These are phyloP conservation scores for Xylariaceae sp. DNA, from an alignment of 2,329 filamentous ascomycete genomes.

Conservation along the genomic window DNA sequence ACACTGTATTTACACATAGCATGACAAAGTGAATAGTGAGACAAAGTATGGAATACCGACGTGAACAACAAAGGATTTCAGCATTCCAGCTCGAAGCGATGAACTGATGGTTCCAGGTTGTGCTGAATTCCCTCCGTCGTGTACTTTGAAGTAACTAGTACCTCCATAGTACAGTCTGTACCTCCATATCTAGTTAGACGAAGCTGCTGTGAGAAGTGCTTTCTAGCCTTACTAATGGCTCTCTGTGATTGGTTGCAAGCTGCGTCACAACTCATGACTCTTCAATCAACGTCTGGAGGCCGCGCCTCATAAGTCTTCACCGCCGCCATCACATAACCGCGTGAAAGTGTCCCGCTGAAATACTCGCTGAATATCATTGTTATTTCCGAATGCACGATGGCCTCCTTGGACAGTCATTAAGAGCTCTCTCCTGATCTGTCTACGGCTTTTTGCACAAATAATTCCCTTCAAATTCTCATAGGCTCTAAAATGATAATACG, in stretches of 20 bases:
- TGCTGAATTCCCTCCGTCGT: too few relatives aligned
- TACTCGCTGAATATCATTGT: neutral
- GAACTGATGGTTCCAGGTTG: too few relatives aligned
- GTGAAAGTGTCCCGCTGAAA: neutral
- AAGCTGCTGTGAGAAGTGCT: too few relatives aligned
- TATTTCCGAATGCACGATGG: constrained; percentile 5
- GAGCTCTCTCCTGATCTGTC: constrained; percentile 10
- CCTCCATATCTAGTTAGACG: too few relatives aligned
- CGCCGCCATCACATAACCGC: neutral
- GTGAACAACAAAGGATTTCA: too few relatives aligned
- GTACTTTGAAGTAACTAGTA: too few relatives aligned
- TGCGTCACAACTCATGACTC: constrained; percentile 14
- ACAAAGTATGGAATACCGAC: too few relatives aligned
- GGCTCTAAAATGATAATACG: constrained; percentile 38
- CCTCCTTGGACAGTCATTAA: constrained; percentile 6
- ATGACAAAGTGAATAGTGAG: too few relatives aligned
- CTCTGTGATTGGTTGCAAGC: constrained; percentile 10
- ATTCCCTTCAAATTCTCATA: neutral
- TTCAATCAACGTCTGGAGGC: constrained; percentile 2
- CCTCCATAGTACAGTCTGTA: too few relatives aligned
- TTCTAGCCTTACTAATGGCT: neutral
- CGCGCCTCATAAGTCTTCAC: neutral
- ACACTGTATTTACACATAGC: too few relatives aligned
- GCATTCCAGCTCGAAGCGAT: too few relatives aligned
- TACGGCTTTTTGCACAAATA: constrained; percentile 7